phyloP scores from a whole-genome alignment of 371 early-diverging fungal species.

The Parasitella parasitica region DNA sequence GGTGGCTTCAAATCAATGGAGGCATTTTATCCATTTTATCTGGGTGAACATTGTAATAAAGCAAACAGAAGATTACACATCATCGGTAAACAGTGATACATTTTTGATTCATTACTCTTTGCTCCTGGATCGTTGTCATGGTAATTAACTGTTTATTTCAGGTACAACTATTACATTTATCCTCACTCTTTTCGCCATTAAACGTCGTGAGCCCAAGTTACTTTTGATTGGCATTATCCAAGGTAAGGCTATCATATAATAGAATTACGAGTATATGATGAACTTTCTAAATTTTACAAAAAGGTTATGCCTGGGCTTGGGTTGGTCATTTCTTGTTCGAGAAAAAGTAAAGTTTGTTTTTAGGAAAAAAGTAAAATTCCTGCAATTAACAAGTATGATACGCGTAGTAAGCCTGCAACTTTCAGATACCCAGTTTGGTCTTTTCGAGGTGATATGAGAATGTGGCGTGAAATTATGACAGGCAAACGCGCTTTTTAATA shows the following conservation, averaged over 20 bases:
- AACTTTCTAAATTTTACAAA: background rate
- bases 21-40: conserved; percentile 71
- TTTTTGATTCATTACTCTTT: background rate
- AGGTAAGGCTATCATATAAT: conserved; percentile 23
- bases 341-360: conserved; percentile 45
- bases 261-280: background rate
- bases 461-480: conserved; percentile 59
- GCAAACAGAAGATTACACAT: conserved; percentile 60
- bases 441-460: conserved; percentile 60
- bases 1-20: conserved; percentile 53
- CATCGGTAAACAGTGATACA: conserved; percentile 29
- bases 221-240: conserved; percentile 29
- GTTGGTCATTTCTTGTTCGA: conserved; percentile 70
- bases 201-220: conserved; percentile 22
- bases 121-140: background rate
- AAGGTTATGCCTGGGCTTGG: conserved; percentile 68
- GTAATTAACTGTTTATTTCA: background rate
- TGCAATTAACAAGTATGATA: background rate
- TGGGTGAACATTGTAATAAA: conserved; percentile 62
- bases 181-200: conserved; percentile 15
- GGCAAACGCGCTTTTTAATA: conserved; percentile 39
- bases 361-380: background rate
- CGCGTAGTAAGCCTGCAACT: conserved; percentile 69
- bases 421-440: conserved; percentile 68
- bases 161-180: conserved; percentile 35